phyloP scores from a whole-genome alignment of 2,329 filamentous ascomycete species.

The Scopulariopsis brevicaulis region DNA sequence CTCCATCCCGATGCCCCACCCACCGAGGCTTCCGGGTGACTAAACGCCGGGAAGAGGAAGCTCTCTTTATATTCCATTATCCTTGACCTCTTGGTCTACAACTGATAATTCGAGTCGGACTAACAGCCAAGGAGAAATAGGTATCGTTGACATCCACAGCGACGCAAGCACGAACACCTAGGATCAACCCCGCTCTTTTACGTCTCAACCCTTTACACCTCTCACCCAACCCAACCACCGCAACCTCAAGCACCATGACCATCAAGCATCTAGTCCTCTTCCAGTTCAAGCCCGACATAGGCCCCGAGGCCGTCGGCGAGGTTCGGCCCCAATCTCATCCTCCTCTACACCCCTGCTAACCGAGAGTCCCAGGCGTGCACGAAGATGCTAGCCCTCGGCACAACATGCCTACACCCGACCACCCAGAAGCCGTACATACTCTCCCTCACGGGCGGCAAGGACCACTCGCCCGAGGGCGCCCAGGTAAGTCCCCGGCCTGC shows the following conservation, averaged over 20 bases:
- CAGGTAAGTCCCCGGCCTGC: conserved; percentile 28
- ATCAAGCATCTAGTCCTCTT: conserved; percentile 57
- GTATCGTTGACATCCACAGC: too few relatives aligned
- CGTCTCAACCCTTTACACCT: too few relatives aligned
- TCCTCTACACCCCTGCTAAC: neutral
- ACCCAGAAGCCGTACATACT: conserved; percentile 50
- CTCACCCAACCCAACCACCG: too few relatives aligned
- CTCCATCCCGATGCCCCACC: too few relatives aligned
- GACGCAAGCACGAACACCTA: too few relatives aligned
- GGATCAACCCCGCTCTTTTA: too few relatives aligned
- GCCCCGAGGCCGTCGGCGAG: conserved; percentile 36
- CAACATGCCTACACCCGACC: conserved; percentile 49
- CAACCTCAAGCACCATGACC: conserved; percentile 30
- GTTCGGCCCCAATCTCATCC: conserved; percentile 20
- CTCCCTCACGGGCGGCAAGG: conserved; percentile 42
- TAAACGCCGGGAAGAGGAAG: too few relatives aligned
- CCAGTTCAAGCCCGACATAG: conserved; percentile 42
- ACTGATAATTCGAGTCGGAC: too few relatives aligned
- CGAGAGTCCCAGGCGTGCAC: conserved; percentile 13
- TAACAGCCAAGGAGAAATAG: too few relatives aligned
- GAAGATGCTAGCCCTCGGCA: conserved; percentile 33
- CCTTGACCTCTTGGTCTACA: too few relatives aligned
- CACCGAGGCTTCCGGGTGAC: too few relatives aligned
- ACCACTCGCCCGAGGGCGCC: conserved; percentile 48
- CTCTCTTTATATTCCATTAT: too few relatives aligned